Conservation (phyloP, 768 basidiomycete species). For the Psilocybe tampanensis region DNA sequence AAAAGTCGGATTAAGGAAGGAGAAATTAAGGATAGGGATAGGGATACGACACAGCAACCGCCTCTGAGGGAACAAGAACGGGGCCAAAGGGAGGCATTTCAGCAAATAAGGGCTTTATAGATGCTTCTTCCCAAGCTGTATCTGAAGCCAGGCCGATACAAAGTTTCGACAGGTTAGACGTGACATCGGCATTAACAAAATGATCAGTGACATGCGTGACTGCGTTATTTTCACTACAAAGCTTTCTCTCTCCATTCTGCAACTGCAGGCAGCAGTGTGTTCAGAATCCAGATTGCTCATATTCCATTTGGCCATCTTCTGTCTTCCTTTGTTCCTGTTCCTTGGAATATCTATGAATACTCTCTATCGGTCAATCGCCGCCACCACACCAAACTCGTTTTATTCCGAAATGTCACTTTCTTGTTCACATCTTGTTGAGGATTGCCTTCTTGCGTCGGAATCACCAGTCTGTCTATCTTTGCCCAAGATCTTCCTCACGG, state of each 20-base stretch:
- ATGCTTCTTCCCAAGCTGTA: slow-evolving; percentile 15
- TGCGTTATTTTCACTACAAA: not conserved
- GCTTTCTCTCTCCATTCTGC: not conserved
- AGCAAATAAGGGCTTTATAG: slow-evolving; percentile 22
- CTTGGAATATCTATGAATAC: slow-evolving; percentile 15
- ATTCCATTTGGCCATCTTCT: not conserved
- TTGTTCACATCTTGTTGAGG: slow-evolving; percentile 16
- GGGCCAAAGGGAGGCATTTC: slow-evolving; percentile 22
- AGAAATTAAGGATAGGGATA: slow-evolving; percentile 19
- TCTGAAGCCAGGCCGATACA: not conserved
- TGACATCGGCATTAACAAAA: slow-evolving; percentile 16
- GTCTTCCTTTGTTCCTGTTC: slow-evolving; percentile 18
- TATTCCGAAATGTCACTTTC: slow-evolving; percentile 18
- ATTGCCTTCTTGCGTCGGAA: slow-evolving; percentile 15
- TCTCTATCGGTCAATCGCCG: slow-evolving; percentile 13
- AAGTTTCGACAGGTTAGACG: slow-evolving; percentile 9
- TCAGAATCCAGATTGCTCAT: not conserved
- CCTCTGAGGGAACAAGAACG: slow-evolving; percentile 24
- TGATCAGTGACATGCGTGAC: slow-evolving; percentile 16
- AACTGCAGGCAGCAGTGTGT: not conserved
- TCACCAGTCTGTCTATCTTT: slow-evolving; percentile 12
- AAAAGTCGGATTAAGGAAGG: slow-evolving; percentile 12
- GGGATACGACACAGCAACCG: slow-evolving; percentile 19
- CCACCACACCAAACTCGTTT: slow-evolving; percentile 4
- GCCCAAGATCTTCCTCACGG: slow-evolving; percentile 13